Evolutionary conservation across 108 stramenopile genomes (phyloP).

Genomic region (Skeletonema potamos): DNA sequence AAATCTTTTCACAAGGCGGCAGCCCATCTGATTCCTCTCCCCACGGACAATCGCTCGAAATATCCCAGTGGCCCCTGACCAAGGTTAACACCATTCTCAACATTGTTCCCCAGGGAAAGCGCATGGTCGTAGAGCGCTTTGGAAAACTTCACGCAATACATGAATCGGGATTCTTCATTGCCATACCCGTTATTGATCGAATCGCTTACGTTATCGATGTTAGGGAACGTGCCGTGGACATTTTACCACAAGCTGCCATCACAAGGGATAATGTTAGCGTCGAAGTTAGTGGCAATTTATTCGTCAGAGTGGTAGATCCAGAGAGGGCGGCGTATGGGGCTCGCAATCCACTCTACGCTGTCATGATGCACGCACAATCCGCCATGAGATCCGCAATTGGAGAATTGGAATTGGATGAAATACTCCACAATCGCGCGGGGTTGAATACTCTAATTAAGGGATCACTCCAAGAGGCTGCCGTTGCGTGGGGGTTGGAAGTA

Average conservation of each 20-base stretch:
- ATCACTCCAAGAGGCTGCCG: constrained; percentile 91
- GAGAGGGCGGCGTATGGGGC: constrained; percentile 96
- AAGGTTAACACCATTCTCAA: constrained; percentile 90
- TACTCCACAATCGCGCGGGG: constrained; percentile 91
- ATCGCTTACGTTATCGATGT: constrained; percentile 95
- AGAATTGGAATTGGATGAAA: constrained; percentile 99
- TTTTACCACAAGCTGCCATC: constrained; percentile 92
- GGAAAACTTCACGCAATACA: constrained; percentile 88
- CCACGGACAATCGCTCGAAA: constrained; percentile 47
- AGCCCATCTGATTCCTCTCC: constrained; percentile 39
- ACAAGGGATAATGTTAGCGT: constrained; percentile 98
- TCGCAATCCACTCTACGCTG: constrained; percentile 94
- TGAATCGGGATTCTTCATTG: constrained; percentile 91
- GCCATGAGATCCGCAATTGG: constrained; percentile 98
- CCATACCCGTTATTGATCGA: constrained; percentile 90
- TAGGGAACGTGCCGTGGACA: constrained; percentile 92
- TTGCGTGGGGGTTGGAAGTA: constrained; percentile 95
- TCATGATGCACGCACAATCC: constrained; percentile 96
- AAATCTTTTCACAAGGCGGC: constrained; percentile 16
- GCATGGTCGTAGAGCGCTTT: constrained; percentile 94
- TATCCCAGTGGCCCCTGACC: constrained; percentile 78
- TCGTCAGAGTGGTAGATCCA: constrained; percentile 90
- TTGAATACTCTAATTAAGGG: constrained; percentile 91
- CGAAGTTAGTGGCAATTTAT: constrained; percentile 96
- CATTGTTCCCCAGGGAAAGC: constrained; percentile 90